Evolutionary conservation across 192 early-diverging fungal species (phyloP), one percentile per base, ranked within the genome.

Genomic region (Polychytrium aggregatum): DNA sequence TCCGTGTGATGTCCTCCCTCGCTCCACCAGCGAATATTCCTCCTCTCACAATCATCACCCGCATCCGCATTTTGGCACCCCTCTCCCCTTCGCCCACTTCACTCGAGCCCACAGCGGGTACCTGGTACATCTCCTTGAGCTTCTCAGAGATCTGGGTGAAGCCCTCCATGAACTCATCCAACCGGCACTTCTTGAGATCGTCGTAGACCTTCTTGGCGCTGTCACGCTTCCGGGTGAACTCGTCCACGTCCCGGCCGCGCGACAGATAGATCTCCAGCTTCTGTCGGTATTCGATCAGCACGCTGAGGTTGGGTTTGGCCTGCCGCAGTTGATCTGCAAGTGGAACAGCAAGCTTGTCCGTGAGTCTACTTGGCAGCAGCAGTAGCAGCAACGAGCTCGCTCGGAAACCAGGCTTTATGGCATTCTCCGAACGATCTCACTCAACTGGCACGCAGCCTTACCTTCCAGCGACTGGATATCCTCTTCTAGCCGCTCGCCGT

Each of bases 91-190:
- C n/a, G n/a, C n/a, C n/a, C n/a, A n/a, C n/a, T n/a, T n/a, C n/a
- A n/a, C n/a, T n/a, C n/a, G n/a, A n/a, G n/a, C n/a, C n/a, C n/a
- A 11, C 26, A n/a, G n/a, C 27, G 22, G 43, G 33, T 46, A 85
- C 82, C 71, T 96, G 92, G 68, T 98, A 97, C 92, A 98, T 98
- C 63, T 98, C 96, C 70, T 98, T 98, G 28, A 98, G 69, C 60
- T 90, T 84, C 55, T 83, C 73, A 16, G 96, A 96, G 31, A 98
- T 97, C 11, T 76, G 66, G 25, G 79, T 87, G 61, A 97, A 98
- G 2, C 96, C 92, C 14, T 75, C 73, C 92, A 97, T 96, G 54
- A 98, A 98, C 70, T 92, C 85, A 26, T 84, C 82, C 25, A 97
- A 66, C 11, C 96, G 70, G 22, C 67, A 52, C 41, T 86, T 88